These are phyloP conservation scores for Ophiostoma australiae DNA, from an alignment of 2,329 filamentous ascomycete species.

Conservation along the genomic window DNA sequence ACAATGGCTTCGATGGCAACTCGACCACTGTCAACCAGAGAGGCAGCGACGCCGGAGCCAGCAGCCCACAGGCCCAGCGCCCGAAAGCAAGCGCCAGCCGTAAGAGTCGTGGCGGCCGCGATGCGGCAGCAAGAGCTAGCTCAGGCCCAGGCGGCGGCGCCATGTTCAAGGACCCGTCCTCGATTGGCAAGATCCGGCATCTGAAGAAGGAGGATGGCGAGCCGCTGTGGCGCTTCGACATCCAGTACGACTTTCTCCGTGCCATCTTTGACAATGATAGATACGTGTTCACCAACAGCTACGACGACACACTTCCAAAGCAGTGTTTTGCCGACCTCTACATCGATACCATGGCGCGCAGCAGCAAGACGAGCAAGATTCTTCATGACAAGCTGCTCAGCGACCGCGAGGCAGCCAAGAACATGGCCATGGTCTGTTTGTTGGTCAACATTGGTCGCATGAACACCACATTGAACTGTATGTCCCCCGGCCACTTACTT, in stretches of 20 bases:
- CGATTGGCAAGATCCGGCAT: constrained; percentile 69
- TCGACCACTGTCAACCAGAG: constrained; percentile 33
- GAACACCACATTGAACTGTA: constrained; percentile 98
- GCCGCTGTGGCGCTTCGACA: constrained; percentile 80
- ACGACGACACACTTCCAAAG: constrained; percentile 60
- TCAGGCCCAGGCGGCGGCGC: constrained; percentile 22
- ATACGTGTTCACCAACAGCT: constrained; percentile 84
- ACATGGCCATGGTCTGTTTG: constrained; percentile 99
- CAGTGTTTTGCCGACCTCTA: constrained; percentile 92
- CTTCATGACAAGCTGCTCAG: constrained; percentile 92
- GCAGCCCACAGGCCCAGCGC: constrained; percentile 39
- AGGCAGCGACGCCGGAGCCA: constrained; percentile 29
- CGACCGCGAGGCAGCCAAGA: constrained; percentile 85
- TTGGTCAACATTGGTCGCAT: constrained; percentile 96
- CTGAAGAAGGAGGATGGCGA: constrained; percentile 86
- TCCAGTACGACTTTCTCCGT: constrained; percentile 80
- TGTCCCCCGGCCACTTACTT: constrained; percentile 36
- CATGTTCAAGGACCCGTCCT: constrained; percentile 37
- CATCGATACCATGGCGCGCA: constrained; percentile 96
- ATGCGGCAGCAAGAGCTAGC: constrained; percentile 32
- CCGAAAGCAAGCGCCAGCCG: constrained; percentile 22
- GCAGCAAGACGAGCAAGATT: constrained; percentile 98
- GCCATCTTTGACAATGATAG: constrained; percentile 71
- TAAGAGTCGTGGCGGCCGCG: constrained; percentile 32
- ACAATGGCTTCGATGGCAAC: constrained; percentile 28